Base-by-base conservation (phyloP, 352 stramenopile genomes). In the Phytophthora pseudosyringae region DNA sequence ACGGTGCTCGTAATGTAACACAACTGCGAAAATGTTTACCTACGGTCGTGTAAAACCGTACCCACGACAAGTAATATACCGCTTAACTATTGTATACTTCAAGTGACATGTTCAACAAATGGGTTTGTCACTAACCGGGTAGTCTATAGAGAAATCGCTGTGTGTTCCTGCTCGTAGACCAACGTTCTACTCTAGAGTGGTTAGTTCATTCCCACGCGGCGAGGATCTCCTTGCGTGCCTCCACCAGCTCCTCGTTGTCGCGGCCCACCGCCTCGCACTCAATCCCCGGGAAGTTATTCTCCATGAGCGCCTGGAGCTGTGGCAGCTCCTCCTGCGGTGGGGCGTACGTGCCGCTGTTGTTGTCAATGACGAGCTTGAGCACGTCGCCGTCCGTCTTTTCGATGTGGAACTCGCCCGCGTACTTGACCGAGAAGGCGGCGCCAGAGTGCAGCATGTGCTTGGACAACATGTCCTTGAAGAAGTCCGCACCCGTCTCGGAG, bases 391-490 rank as follows among this genome's bases (percentile, higher is more conserved):
- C n/a, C 12, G 7, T 46, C 26, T 32, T 53, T 25, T 74, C 45
- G 3, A 77, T 51, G 32, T 50, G 60, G 47, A 77, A 77, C 39
- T 77, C 69, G 12, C 68, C 68, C 4, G 68, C 67, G 11, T 75
- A 75, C 21, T 52, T 73, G 47, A 74, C 67, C 4, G 61, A 74
- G 36, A 74, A 70, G 2, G 51, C 54, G 2, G 60, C 67, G 0
- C 67, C 54, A 0, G 60, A 71, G 49, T 74, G 67, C 61, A 74
- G 61, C 67, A 74, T 71, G 67, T 74, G 67, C 54, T 74, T 74
- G 9, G 67, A 74, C 26, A 74, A 52, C 67, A 74, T 74, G 54
- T 74, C 67, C 43, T 74, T 74, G 67, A 74, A 74, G 55, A 74
- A 74, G 4, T 40, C 49, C 3, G 67, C 67, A 2, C 67, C 67